Evolutionary conservation across 2,329 filamentous ascomycete genomes (phyloP).

Genomic region (Aspergillus cejpii): DNA sequence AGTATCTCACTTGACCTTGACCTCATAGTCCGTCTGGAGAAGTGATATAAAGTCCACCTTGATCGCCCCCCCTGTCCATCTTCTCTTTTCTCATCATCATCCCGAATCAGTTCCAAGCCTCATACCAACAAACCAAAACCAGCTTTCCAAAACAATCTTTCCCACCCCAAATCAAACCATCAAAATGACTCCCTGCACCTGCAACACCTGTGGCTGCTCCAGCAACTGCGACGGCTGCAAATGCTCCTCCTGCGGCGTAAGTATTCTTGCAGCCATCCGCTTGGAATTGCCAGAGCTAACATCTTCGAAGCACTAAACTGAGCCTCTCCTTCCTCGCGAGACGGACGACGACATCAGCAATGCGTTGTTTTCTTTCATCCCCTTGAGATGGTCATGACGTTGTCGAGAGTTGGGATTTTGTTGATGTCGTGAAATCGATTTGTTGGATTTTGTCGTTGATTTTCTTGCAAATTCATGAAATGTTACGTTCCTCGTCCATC

Average conservation of each 20-base stretch:
- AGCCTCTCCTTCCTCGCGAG: not conserved
- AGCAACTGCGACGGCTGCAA: constrained; percentile 34
- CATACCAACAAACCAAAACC: not conserved
- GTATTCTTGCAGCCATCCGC: constrained; percentile 9
- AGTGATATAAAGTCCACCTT: no score
- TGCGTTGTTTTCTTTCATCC: no score
- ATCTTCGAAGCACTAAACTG: constrained; percentile 10
- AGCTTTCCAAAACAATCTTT: not conserved
- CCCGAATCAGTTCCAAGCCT: not conserved
- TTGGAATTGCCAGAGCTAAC: not conserved
- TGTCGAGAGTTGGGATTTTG: no score
- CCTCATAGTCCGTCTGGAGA: not conserved
- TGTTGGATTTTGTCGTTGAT: no score
- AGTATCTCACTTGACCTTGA: not conserved
- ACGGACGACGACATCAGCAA: not conserved
- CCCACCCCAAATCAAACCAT: constrained; percentile 13
- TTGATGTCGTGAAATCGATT: no score
- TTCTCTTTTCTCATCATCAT: not conserved
- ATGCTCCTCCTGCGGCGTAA: constrained; percentile 18
- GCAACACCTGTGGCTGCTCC: constrained; percentile 34
- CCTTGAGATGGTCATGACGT: no score
- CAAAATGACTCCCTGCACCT: constrained; percentile 39
- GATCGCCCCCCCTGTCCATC: no score
- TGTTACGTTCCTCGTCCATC: no score
- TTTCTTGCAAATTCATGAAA: no score